Evolutionary conservation across 2,329 filamentous ascomycete genomes (phyloP), one percentile per base, ranked within the genome.

Genomic region (Fonsecaea multimorphosa): DNA sequence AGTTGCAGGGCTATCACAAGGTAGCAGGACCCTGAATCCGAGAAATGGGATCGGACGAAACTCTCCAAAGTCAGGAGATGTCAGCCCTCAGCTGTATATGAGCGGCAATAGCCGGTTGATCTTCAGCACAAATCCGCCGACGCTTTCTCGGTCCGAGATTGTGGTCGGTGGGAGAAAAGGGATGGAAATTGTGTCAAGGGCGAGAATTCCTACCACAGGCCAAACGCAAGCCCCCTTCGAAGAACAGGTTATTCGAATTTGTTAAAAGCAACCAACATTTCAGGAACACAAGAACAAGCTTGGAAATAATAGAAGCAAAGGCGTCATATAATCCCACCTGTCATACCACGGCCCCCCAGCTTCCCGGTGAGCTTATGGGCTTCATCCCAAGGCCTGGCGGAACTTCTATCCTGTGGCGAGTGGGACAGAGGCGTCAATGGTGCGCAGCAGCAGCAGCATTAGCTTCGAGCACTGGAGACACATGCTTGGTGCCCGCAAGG

Each of bases 401-500:
- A 4, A 32, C n/a, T 27, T 12, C 46, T n/a, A 19, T 49, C 36
- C 49, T 22, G 44, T 24, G 58, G 49, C 58, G 49, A 61, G 58
- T 40, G n/a, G 49, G 31, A 61, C 24, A n/a, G 31, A 24, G 51
- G 14, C 22, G 16, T 57, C 31, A 34, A 16, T 32, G 58, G 3
- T 19, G 34, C 38, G 58, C 58, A 54, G 58, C n/a, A 31, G 49
- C 29, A 40, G 38, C 16, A 29, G n/a, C 58, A 61, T 38, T 24
- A 44, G 36, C 19, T 27, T 44, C 7, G 27, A 51, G 34, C n/a
- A 61, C 34, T 24, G 36, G 51, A 52, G 58, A 22, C 38, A 40
- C n/a, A 29, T 61, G 58, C n/a, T 32, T 61, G 58, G 58, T 55
- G 58, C 58, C 58, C 58, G 51, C 58, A 61, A 61, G n/a, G 36